phyloP scores from a whole-genome alignment of 495 filamentous ascomycete species.

The Aspergillus sclerotiicarbonarius region DNA sequence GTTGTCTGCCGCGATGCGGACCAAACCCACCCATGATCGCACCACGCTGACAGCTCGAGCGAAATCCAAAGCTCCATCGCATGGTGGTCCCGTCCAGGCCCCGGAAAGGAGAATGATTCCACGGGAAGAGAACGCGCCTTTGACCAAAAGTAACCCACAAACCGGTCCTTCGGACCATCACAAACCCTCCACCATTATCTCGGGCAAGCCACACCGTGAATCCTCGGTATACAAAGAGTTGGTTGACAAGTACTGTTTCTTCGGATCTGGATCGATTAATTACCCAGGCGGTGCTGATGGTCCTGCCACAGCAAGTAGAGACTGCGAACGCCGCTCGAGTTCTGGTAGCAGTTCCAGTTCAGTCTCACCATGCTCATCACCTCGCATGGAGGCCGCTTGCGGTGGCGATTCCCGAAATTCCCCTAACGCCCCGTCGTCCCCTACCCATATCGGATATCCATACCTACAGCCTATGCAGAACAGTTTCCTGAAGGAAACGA shows the following conservation, averaged over 20 bases:
- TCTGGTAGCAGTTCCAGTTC: constrained; percentile 23
- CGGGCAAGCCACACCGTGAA: constrained; percentile 66
- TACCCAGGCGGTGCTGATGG: constrained; percentile 8
- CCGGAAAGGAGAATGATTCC: constrained; percentile 14
- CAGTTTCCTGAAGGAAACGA: constrained; percentile 43
- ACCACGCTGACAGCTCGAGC: constrained; percentile 43
- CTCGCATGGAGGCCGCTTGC: constrained; percentile 19
- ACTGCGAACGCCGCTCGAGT: constrained; percentile 2
- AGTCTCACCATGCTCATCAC: constrained; percentile 26
- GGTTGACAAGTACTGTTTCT: constrained; percentile 85
- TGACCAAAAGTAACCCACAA: constrained; percentile 19
- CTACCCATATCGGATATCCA: constrained; percentile 36
- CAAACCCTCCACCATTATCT: constrained; percentile 49
- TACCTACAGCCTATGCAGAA: constrained; percentile 31
- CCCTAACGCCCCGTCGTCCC: constrained; percentile 35
- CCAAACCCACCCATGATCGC: constrained; percentile 52
- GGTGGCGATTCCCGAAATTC: constrained; percentile 26
- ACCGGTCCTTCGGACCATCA: constrained; percentile 22
- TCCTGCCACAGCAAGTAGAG: constrained; percentile 9
- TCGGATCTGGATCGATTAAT: constrained; percentile 20
- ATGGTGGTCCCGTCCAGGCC: constrained; percentile 11
- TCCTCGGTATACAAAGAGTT: constrained; percentile 90
- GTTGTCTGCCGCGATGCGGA: constrained; percentile 75
- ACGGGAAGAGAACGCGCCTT: constrained; percentile 16
- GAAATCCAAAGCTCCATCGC: constrained; percentile 24